Base-by-base conservation (phyloP, 2,329 filamentous ascomycete genomes). In the Annulohypoxylon truncatum region DNA sequence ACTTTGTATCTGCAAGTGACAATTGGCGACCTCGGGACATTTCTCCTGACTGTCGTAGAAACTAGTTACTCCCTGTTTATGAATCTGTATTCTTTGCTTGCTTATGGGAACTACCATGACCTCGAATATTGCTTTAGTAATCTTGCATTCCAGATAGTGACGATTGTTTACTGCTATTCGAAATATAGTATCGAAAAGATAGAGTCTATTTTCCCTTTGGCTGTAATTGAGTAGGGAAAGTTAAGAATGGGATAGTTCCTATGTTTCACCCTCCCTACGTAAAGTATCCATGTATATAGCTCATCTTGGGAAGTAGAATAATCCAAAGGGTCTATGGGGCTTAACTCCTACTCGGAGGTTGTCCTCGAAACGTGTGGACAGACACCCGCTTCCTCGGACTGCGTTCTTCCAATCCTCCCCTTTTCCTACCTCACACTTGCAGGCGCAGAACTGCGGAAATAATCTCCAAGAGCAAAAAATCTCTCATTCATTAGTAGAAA, bases 401-500 rank as follows among this genome's bases (percentile, higher is more conserved):
- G 20, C 8, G 28, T 18, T 13, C 26, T 38, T n/a, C n/a, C n/a
- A n/a, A n/a, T n/a, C n/a, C n/a, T n/a, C n/a, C n/a, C 47, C 20
- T 12, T 18, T 13, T 26, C 48, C 24, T 20, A 4, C 20, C 26
- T 10, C 48, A 22, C 33, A 15, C 20, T 9, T n/a, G 26, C 5
- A 26, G 26, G n/a, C n/a, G n/a, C n/a, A n/a, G n/a, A n/a, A n/a
- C n/a, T n/a, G n/a, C n/a, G n/a, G n/a, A n/a, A n/a, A n/a, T n/a
- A n/a, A n/a, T n/a, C n/a, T n/a, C 15, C 9, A 31, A 50, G 44
- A 35, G 28, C 4, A 58, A 40, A 50, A n/a, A 2, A 33, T 50
- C 22, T 50, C 22, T 47, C 24, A 48, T 48, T 58, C 44, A 50
- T 46, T 24, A 50, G 31, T 18, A 50, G 31, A 12, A 50, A 40